Percentiles rank a stretch among this genome's conserved stretches.
Evolutionary conservation across 108 stramenopile genomes (phyloP).

Genomic region (Nitzschia sp.): DNA sequence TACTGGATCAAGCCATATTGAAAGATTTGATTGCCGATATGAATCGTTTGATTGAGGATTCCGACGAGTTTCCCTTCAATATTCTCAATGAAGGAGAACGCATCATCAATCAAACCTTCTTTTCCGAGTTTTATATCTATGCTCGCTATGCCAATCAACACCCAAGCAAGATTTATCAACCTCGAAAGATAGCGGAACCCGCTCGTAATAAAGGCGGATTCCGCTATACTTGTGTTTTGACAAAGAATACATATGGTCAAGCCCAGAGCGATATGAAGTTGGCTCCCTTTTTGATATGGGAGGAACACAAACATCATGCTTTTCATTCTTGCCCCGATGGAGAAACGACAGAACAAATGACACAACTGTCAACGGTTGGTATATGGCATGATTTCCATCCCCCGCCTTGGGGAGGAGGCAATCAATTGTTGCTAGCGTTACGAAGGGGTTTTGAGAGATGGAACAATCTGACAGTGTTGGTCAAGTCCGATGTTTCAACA

Average conservation of each 20-base stretch:
- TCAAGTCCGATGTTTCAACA: conserved; percentile 7
- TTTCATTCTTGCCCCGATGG: conserved; percentile 18
- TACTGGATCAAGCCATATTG: conserved; percentile 4
- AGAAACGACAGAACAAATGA: neutral
- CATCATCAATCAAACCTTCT: conserved; percentile 19
- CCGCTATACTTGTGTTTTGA: conserved; percentile 17
- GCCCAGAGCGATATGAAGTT: conserved; percentile 8
- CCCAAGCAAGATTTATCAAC: neutral
- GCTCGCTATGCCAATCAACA: conserved; percentile 12
- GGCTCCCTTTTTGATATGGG: conserved; percentile 18
- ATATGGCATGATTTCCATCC: conserved; percentile 30
- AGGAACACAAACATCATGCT: conserved; percentile 11
- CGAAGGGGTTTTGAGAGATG: conserved; percentile 1
- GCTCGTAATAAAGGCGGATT: conserved; percentile 11
- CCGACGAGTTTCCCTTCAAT: conserved; percentile 12
- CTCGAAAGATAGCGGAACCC: neutral
- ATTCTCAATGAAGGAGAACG: conserved; percentile 15
- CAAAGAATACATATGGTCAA: neutral
- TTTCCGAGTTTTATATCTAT: conserved; percentile 17
- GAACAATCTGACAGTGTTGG: neutral
- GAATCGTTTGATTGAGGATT: neutral
- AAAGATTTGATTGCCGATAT: conserved; percentile 14
- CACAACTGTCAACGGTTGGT: conserved; percentile 15
- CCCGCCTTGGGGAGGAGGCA: conserved; percentile 28
- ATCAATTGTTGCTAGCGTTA: conserved; percentile 26